phyloP scores from a whole-genome alignment of 306 rosid species.

The Lathyrus tuberosus region DNA sequence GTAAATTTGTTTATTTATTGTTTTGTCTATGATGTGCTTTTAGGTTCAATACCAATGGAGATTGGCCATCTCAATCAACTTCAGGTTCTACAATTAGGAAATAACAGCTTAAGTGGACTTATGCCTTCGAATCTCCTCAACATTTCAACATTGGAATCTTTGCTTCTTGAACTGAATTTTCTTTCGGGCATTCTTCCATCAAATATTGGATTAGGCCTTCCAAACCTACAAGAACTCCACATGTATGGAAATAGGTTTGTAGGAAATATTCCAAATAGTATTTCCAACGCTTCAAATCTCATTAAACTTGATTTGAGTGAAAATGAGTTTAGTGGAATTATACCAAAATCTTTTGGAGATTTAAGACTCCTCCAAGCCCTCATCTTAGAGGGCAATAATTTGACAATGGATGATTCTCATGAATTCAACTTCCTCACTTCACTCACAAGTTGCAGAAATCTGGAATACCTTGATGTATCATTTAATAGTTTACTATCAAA shows the following conservation, averaged over 20 bases:
- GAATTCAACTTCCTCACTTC: conserved; percentile 24
- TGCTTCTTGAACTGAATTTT: background rate
- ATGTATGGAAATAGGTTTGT: conserved; percentile 11
- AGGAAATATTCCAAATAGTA: conserved; percentile 36
- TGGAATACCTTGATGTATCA: too few relatives aligned
- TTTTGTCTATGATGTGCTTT: background rate
- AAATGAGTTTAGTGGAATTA: conserved; percentile 17
- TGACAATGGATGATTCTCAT: conserved; percentile 8
- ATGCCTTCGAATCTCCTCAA: conserved; percentile 40
- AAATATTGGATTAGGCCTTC: conserved; percentile 19
- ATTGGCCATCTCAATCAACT: too few relatives aligned
- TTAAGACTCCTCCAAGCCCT: conserved; percentile 4
- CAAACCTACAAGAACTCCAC: conserved; percentile 3
- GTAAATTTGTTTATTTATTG: too few relatives aligned
- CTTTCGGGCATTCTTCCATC: conserved; percentile 37
- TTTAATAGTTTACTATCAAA: background rate
- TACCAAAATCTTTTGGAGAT: conserved; percentile 28
- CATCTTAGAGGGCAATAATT: background rate
- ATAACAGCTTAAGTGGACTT: conserved; percentile 18
- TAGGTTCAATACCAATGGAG: too few relatives aligned
- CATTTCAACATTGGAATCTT: conserved; percentile 19
- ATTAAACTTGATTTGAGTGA: background rate
- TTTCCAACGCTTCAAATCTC: conserved; percentile 41
- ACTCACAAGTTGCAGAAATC: background rate
- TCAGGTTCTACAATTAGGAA: too few relatives aligned